Conservation (phyloP, 108 stramenopile genomes). For the Cyclostephanos tholiformis region DNA sequence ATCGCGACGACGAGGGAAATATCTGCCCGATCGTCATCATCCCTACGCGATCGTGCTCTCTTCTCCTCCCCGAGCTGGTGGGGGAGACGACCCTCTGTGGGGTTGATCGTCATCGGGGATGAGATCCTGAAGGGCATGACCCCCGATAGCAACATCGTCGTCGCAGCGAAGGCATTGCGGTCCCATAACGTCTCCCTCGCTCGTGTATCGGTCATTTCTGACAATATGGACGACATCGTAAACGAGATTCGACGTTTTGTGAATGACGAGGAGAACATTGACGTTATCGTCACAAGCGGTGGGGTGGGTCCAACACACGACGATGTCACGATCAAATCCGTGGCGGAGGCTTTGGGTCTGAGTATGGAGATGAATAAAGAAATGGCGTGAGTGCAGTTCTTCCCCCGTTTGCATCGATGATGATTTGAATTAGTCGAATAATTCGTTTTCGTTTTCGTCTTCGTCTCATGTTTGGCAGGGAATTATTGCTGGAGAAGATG, state of each 20-base stretch:
- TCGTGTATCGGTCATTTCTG: constrained; percentile 86
- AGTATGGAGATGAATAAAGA: constrained; percentile 79
- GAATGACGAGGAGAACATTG: constrained; percentile 64
- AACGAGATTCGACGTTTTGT: constrained; percentile 74
- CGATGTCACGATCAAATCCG: constrained; percentile 94
- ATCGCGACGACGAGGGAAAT: not conserved
- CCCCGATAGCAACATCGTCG: constrained; percentile 84
- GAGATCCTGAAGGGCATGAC: constrained; percentile 94
- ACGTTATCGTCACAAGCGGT: constrained; percentile 93
- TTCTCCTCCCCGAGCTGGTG: not conserved
- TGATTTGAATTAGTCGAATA: not conserved
- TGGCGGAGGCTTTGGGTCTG: constrained; percentile 73
- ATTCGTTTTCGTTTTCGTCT: not conserved
- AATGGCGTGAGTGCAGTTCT: constrained; percentile 63
- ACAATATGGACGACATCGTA: constrained; percentile 78
- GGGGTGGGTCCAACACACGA: constrained; percentile 97
- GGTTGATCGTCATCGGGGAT: constrained; percentile 90
- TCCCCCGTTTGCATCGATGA: not conserved
- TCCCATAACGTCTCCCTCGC: constrained; percentile 75
- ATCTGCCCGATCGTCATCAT: not conserved
- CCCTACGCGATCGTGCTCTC: not conserved
- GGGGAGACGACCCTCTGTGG: constrained; percentile 52
- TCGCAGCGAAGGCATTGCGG: constrained; percentile 80
- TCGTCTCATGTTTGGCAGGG: not conserved
- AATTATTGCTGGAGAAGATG: constrained; percentile 60